These are phyloP conservation scores for Gleditsia sinensis DNA, from an alignment of 306 rosid species.

Conservation along the genomic window DNA sequence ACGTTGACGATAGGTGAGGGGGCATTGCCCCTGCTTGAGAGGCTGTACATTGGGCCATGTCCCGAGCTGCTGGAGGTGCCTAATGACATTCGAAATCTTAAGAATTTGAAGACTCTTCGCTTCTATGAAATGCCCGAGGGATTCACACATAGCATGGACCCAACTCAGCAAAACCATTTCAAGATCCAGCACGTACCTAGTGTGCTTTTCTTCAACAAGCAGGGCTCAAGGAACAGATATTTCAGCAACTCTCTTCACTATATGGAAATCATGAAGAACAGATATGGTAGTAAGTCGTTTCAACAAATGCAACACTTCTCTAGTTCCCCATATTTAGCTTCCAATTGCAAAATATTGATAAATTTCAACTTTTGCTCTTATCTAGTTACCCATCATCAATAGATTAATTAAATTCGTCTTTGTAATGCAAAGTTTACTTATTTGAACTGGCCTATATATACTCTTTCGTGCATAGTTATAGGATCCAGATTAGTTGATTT, in stretches of 20 bases:
- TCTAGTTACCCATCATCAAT: too few relatives aligned
- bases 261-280: neutral
- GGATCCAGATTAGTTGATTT: too few relatives aligned
- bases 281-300: neutral
- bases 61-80: neutral
- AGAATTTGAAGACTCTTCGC: neutral
- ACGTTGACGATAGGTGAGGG: neutral
- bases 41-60: neutral
- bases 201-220: neutral
- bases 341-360: too few relatives aligned
- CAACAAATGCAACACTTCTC: neutral
- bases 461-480: too few relatives aligned
- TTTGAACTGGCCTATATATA: too few relatives aligned
- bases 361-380: too few relatives aligned
- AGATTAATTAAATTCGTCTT: too few relatives aligned
- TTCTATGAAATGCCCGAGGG: neutral
- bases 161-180: neutral
- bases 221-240: neutral
- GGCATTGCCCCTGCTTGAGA: neutral
- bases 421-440: too few relatives aligned
- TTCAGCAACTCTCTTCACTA: neutral
- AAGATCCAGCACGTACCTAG: neutral
- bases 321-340: neutral
- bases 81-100: neutral
- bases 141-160: neutral